Base-by-base conservation (phyloP, 352 stramenopile species). In the Globisporangium megalacanthum region DNA sequence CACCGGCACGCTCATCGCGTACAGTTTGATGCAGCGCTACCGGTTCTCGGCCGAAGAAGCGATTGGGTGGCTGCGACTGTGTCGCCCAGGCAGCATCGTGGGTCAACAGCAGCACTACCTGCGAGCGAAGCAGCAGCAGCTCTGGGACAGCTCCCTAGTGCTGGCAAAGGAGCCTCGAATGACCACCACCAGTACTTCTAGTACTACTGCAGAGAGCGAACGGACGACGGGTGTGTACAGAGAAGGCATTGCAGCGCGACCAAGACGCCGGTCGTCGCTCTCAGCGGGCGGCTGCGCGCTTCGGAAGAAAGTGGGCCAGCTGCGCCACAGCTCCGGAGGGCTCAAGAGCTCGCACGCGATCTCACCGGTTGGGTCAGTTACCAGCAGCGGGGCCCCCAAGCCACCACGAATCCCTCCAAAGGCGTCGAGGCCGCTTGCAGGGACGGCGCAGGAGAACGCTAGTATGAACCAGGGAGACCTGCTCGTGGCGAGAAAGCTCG, bases 1-100 rank as follows among this genome's bases (percentile, higher is more conserved):
- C 41, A 98, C 95, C 0, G 96, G 96, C 5, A 98, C 91, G 7
- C 94, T 94, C 57, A 98, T 98, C 51, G 94, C 88, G 8, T 89
- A 83, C 39, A 97, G 97, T 57, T 64, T 98, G 31, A 98, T 99
- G 92, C 94, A 98, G 64, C 85, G 94, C 45, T 95, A 93, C 61
- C 57, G 70, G 2, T 90, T 98, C 47, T 97, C 90, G 0, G 95
- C 95, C 1, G 76, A 77, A 20, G 90, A 98, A 75, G 87, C 79
- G 5, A 97, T 98, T 69, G 91, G 75, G 3, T 98, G 89, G 88
- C 87, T 97, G 57, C 76, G 94, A 25, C 80, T 98, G 39, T 97
- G 89, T 65, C 75, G 94, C 13, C 94, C 94, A 0, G 94, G 94
- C 8, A 94, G 77, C 55, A 85, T 98, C 17, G 95, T 98, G 64